A percentile compares a stretch with the other conserved stretches of the same genome.
Evolutionary conservation across 2,329 filamentous ascomycete genomes (phyloP).

Genomic region (Chrysoporthe puriensis): DNA sequence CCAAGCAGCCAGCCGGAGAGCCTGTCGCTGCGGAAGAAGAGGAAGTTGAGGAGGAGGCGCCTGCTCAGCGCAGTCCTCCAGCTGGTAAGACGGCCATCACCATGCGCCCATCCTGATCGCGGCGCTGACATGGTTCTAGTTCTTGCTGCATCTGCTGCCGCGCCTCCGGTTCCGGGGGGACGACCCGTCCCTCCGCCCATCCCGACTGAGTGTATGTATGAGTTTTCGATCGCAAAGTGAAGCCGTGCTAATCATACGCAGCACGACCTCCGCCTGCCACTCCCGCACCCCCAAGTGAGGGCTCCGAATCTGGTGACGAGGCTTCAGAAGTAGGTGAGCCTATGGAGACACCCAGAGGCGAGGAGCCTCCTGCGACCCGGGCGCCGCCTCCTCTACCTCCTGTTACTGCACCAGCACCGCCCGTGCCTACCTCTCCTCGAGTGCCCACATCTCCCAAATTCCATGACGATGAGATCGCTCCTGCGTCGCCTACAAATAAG

Average conservation of each 20-base stretch:
- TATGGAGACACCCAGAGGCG: conserved; percentile 45
- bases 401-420: conserved; percentile 47
- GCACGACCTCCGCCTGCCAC: conserved; percentile 65
- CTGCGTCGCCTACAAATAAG: conserved; percentile 50
- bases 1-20: conserved; percentile 51
- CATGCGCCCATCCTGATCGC: conserved; percentile 25
- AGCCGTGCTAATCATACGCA: conserved; percentile 43
- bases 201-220: conserved; percentile 63
- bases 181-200: conserved; percentile 61
- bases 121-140: conserved; percentile 37
- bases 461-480: conserved; percentile 42
- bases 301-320: conserved; percentile 90
- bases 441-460: conserved; percentile 42
- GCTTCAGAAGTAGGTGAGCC: conserved; percentile 60
- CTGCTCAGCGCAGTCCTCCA: conserved; percentile 36
- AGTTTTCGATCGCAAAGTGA: conserved; percentile 9
- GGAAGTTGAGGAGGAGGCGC: conserved; percentile 42
- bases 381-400: conserved; percentile 51
- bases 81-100: conserved; percentile 33
- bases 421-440: conserved; percentile 42
- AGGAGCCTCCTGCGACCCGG: conserved; percentile 42
- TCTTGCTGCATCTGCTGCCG: conserved; percentile 37
- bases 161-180: conserved; percentile 52
- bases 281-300: conserved; percentile 65
- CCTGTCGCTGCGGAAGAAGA: conserved; percentile 49